Conservation (phyloP, 1,139 yeast genomes). For the Magnusiomyces suaveolens region DNA sequence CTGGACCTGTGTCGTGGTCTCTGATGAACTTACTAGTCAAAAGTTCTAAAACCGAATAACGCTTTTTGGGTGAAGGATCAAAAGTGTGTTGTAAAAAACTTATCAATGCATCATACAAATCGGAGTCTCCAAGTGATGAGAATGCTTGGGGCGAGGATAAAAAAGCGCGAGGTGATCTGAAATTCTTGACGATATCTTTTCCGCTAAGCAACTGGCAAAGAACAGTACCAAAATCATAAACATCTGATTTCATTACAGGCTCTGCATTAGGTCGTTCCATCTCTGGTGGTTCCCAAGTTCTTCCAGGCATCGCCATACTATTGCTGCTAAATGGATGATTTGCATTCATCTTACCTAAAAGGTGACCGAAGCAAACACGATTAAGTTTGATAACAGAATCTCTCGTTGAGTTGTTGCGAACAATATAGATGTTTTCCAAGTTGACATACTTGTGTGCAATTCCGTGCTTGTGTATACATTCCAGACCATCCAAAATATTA, state of each 20-base stretch:
- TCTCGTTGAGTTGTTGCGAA: constrained; percentile 42
- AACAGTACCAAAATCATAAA: constrained; percentile 83
- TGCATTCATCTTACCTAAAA: constrained; percentile 48
- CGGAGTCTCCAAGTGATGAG: constrained; percentile 20
- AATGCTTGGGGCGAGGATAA: constrained; percentile 3
- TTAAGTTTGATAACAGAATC: constrained; percentile 52
- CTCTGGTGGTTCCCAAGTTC: constrained; percentile 74
- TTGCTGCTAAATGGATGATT: constrained; percentile 27
- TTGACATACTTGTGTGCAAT: constrained; percentile 61
- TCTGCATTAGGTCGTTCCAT: constrained; percentile 37
- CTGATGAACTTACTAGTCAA: constrained; percentile 19
- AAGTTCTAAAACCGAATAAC: constrained; percentile 76
- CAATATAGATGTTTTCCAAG: constrained; percentile 49
- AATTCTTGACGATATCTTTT: constrained; percentile 31
- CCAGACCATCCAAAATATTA: constrained; percentile 76
- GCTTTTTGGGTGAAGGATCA: constrained; percentile 52
- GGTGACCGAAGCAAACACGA: constrained; percentile 63
- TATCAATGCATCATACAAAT: constrained; percentile 49
- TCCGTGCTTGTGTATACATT: constrained; percentile 72
- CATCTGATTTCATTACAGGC: constrained; percentile 66
- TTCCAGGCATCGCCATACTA: constrained; percentile 28
- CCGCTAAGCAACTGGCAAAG: constrained; percentile 69
- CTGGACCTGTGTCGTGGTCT: not conserved
- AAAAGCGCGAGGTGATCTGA: not conserved
- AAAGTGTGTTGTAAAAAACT: constrained; percentile 56